Base-by-base conservation (phyloP, 1,284 basidiomycete genomes). In the Heterobasidion irregulare region DNA sequence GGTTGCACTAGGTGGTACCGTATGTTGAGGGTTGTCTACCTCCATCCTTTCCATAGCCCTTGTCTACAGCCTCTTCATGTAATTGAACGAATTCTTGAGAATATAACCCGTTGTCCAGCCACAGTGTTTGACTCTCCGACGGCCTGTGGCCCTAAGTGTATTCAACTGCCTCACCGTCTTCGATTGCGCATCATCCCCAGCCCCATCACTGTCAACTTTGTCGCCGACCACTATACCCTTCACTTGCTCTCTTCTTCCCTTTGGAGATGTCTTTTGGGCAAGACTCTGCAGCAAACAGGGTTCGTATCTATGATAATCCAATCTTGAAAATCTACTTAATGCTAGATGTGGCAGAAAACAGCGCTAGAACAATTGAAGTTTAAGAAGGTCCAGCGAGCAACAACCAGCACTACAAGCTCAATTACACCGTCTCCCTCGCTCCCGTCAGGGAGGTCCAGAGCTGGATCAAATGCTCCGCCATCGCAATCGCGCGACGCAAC, bases 121-220 rank as follows among this genome's bases (percentile, higher is more conserved):
- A 78, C 75, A 71, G 68, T 66, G 72, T 70, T 80, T 81, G 76
- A 79, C 77, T 77, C 79, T 81, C 80, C 79, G 80, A 79, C 77
- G 64, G 63, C 36, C 55, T 53, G 48, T 43, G 18, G 38, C 55
- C 13, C 59, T 58, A 59, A 62, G n/a, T 59, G 60, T 61, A 58
- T 62, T 57, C 68, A 65, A 57, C 59, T 36, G 43, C 58, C 48
- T 53, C 57, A 32, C 50, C 18, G 34, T 15, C 18, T 4, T 16
- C 38, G 12, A 46, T 46, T 26, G 26, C 26, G 26, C 26, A 26
- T 26, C 26, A 26, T 26, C 26, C 26, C 26, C 26, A 26, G 5
- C 26, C 26, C 26, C 26, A 26, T 26, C 26, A 26, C 26, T 26
- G 26, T 26, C 26, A 26, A 26, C 26, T 26, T 26, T 26, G 26